Percentiles rank a stretch among this genome's conserved stretches.
Evolutionary conservation across 257 asterid genomes (phyloP).

Genomic region (Salvia rosmarinus): DNA sequence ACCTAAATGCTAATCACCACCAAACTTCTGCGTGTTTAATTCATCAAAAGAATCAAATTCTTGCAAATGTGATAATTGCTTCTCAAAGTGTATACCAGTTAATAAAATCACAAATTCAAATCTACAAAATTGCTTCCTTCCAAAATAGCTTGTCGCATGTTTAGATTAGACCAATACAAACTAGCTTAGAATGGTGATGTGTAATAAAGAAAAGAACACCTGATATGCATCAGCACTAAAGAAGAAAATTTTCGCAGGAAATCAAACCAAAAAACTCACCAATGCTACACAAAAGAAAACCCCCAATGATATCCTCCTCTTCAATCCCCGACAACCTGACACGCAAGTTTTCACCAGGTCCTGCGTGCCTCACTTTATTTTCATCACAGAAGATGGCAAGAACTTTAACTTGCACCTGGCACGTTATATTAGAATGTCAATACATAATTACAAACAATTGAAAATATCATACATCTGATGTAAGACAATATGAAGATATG

Average conservation of each 20-base stretch:
- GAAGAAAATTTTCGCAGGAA: not conserved
- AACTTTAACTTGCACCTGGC: conserved; percentile 82
- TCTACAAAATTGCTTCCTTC: not conserved
- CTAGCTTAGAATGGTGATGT: not conserved
- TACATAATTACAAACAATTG: not conserved
- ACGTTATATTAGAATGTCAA: conserved; percentile 1
- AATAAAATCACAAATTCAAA: not conserved
- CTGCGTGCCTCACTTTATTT: conserved; percentile 67
- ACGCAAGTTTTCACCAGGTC: conserved; percentile 96
- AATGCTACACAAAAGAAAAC: conserved; percentile 68
- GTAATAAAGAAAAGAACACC: not conserved
- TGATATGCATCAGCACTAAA: not conserved
- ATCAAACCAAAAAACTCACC: conserved; percentile 50
- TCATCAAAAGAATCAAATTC: not conserved
- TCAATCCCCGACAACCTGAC: conserved; percentile 86
- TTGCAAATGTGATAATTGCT: not conserved
- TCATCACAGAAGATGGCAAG: conserved; percentile 75
- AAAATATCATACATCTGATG: not conserved
- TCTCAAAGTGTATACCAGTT: not conserved
- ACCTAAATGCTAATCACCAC: not conserved
- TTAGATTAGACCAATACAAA: not conserved
- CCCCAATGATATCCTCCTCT: conserved; percentile 78
- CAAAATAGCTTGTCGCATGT: not conserved
- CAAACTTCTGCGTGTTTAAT: not conserved
- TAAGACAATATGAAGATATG: conserved; percentile 5